Conservation (phyloP, 1,284 basidiomycete genomes). For the Heterobasidion irregulare region DNA sequence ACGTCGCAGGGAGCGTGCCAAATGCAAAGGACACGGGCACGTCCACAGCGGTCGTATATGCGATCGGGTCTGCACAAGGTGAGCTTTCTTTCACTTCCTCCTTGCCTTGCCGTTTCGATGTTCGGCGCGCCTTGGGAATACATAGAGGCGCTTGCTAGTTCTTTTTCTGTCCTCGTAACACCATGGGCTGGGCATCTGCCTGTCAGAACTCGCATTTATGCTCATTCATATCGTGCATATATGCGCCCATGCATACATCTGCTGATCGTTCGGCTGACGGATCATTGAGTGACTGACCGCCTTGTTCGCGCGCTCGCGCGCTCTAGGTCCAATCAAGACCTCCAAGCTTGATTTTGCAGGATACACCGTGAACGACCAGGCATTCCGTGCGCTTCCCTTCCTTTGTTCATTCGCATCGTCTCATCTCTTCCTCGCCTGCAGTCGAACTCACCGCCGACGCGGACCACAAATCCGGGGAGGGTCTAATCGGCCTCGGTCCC, state of each 20-base stretch:
- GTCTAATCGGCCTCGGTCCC: constrained; percentile 68
- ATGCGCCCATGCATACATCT: too few relatives aligned
- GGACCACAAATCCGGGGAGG: constrained; percentile 41
- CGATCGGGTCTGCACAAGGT: constrained; percentile 61
- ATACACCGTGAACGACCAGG: constrained; percentile 46
- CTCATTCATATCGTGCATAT: too few relatives aligned
- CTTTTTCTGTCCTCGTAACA: too few relatives aligned
- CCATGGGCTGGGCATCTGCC: too few relatives aligned
- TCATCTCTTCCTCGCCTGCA: constrained; percentile 45
- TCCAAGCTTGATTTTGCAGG: constrained; percentile 46
- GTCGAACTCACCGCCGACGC: constrained; percentile 38
- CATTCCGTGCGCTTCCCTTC: constrained; percentile 25
- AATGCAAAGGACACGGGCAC: constrained; percentile 49
- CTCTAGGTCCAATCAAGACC: constrained; percentile 41
- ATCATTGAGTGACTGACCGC: too few relatives aligned
- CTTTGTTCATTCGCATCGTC: neutral
- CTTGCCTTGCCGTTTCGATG: neutral
- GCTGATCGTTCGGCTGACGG: too few relatives aligned
- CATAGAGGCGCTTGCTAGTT: neutral
- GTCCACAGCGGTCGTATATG: constrained; percentile 49
- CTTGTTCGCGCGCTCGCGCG: too few relatives aligned
- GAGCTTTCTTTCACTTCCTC: constrained; percentile 11
- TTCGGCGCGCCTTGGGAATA: neutral
- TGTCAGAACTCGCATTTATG: too few relatives aligned
- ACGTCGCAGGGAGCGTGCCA: constrained; percentile 44